Percentiles rank a stretch among this genome's conserved stretches.
Conservation (phyloP, 2,329 filamentous ascomycete genomes). For the Periconia macrospinosa region DNA sequence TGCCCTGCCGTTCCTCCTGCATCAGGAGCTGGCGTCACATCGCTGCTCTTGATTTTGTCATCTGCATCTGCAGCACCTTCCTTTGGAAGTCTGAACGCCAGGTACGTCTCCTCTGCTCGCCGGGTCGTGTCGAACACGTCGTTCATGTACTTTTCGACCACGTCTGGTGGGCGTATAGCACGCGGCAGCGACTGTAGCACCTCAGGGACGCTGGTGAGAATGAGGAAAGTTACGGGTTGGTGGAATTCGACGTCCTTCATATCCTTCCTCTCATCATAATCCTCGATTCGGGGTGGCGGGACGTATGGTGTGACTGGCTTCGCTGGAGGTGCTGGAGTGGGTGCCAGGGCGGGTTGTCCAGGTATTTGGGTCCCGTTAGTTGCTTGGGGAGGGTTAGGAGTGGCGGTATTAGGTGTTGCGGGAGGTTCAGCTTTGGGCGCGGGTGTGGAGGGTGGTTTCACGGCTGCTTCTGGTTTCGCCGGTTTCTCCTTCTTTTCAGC, state of each 20-base stretch:
- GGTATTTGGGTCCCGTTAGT: neutral
- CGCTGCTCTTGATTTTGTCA: slow-evolving; percentile 17
- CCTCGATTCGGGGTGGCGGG: slow-evolving; percentile 36
- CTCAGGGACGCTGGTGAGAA: slow-evolving; percentile 55
- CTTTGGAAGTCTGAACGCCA: slow-evolving; percentile 58
- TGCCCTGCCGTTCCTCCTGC: slow-evolving; percentile 10
- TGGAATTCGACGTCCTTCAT: slow-evolving; percentile 54
- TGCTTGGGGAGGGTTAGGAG: slow-evolving; percentile 4
- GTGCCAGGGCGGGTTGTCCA: neutral
- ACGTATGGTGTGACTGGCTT: slow-evolving; percentile 17
- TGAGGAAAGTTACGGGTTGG: slow-evolving; percentile 70
- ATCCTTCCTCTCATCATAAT: slow-evolving; percentile 51
- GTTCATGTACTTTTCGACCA: slow-evolving; percentile 44
- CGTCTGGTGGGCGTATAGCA: slow-evolving; percentile 53
- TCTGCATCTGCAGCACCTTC: slow-evolving; percentile 24
- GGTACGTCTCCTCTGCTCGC: slow-evolving; percentile 57
- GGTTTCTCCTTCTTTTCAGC: slow-evolving; percentile 18
- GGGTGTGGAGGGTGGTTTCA: slow-evolving; percentile 32
- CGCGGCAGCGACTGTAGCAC: slow-evolving; percentile 58
- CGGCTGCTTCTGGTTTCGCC: slow-evolving; percentile 12
- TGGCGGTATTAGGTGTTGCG: slow-evolving; percentile 6
- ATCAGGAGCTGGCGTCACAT: slow-evolving; percentile 25
- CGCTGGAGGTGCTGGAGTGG: slow-evolving; percentile 2
- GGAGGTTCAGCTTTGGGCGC: slow-evolving; percentile 17
- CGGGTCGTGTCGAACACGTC: slow-evolving; percentile 57